Percentiles rank a stretch among this genome's conserved stretches.
Conservation (phyloP, 2,329 filamentous ascomycete genomes). For the Cryphonectria nitschkei region DNA sequence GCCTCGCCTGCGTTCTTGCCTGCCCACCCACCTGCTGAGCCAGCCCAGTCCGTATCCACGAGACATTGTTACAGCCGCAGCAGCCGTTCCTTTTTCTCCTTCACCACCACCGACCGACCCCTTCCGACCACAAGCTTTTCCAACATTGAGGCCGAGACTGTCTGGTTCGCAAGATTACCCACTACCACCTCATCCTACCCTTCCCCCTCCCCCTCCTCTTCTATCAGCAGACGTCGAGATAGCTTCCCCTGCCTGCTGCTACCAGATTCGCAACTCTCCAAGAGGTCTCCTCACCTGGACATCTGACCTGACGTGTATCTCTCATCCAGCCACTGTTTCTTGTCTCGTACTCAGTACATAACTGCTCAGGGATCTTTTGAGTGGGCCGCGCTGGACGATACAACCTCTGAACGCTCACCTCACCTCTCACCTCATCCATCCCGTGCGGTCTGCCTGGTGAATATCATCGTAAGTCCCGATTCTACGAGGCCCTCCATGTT, state of each 20-base stretch:
- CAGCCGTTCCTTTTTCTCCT: background rate
- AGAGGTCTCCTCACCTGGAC: background rate
- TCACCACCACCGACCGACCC: background rate
- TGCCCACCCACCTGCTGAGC: background rate
- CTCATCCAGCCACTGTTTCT: background rate
- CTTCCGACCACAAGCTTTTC: slow-evolving; percentile 10
- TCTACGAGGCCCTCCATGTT: background rate
- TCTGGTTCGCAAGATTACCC: slow-evolving; percentile 16
- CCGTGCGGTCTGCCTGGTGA: slow-evolving; percentile 9
- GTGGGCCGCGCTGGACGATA: background rate
- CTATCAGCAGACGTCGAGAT: background rate
- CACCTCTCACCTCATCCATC: slow-evolving; percentile 14
- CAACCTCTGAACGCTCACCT: background rate
- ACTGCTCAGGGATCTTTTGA: slow-evolving; percentile 3
- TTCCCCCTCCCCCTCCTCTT: background rate
- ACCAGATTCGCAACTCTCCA: background rate
- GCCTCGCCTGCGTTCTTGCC: background rate
- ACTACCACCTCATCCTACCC: slow-evolving; percentile 18
- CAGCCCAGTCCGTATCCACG: background rate
- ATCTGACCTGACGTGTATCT: background rate
- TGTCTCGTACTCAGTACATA: background rate
- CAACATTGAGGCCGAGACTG: background rate
- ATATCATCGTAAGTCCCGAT: background rate
- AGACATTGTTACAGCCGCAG: slow-evolving; percentile 9
- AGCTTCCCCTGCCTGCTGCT: background rate